Percentiles rank a stretch among this genome's conserved stretches.
Conservation (phyloP, 139 green algal genomes). For the Chlamydomonas urium region DNA sequence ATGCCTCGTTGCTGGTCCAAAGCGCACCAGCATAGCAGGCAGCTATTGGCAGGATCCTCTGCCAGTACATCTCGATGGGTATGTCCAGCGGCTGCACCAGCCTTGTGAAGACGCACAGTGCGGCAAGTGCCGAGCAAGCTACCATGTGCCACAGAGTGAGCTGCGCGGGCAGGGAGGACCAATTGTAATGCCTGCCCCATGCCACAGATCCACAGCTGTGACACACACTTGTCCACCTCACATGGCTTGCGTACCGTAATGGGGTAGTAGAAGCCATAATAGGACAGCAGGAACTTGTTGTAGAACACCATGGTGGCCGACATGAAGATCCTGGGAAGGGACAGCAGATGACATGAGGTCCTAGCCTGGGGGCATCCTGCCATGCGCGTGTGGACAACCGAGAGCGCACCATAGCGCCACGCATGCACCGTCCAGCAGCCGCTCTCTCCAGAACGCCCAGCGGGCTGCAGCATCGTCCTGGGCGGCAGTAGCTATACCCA, state of each 20-base stretch:
- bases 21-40: slow-evolving; percentile 12
- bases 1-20: slow-evolving; percentile 12
- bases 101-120: neutral
- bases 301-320: slow-evolving; percentile 51
- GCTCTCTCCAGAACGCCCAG: too few relatives aligned
- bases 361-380: too few relatives aligned
- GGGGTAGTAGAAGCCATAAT: slow-evolving; percentile 20
- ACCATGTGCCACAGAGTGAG: slow-evolving; percentile 19
- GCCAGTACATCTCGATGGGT: neutral
- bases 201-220: too few relatives aligned
- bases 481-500: too few relatives aligned
- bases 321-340: slow-evolving; percentile 28
- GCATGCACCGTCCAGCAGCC: neutral
- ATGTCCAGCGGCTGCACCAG: slow-evolving; percentile 6
- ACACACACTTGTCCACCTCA: too few relatives aligned
- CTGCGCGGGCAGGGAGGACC: too few relatives aligned
- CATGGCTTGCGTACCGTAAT: slow-evolving; percentile 2
- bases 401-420: neutral
- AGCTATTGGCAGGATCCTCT: slow-evolving; percentile 8
- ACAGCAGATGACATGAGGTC: too few relatives aligned
- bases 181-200: too few relatives aligned
- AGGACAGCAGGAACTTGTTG: slow-evolving; percentile 72
- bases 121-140: neutral
- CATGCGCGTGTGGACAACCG: neutral
- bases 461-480: too few relatives aligned